phyloP scores from a whole-genome alignment of 169 alveolate genomes.

The Eimeria necatrix region DNA sequence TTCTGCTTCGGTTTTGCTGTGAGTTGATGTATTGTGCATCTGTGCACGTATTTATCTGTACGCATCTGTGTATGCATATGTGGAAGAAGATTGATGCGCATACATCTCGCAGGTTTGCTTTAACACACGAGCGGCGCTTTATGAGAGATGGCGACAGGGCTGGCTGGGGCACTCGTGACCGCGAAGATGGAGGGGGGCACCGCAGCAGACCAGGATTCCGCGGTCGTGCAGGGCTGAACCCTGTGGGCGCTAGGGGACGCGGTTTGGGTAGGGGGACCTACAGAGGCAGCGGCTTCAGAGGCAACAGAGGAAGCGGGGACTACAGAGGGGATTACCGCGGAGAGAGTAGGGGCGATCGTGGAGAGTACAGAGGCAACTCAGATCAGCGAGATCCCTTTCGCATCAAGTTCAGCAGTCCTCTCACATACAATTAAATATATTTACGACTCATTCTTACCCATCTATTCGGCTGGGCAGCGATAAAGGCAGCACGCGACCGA shows the following conservation, averaged over 20 bases:
- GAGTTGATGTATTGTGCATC: not conserved
- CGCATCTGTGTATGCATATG: too few species aligned
- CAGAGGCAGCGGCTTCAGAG: conserved; percentile 23
- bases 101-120: not conserved
- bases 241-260: conserved; percentile 46
- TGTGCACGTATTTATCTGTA: not conserved
- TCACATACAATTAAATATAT: not conserved
- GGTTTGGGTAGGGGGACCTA: not conserved
- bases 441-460: too few species aligned
- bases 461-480: too few species aligned
- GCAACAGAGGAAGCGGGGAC: conserved; percentile 27
- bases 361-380: not conserved
- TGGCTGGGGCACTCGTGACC: conserved; percentile 41
- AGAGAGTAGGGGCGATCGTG: conserved; percentile 25
- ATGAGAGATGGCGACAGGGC: conserved; percentile 16
- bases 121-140: conserved; percentile 52
- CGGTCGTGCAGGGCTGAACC: conserved; percentile 47
- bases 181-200: conserved; percentile 37
- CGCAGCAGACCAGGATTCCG: conserved; percentile 56
- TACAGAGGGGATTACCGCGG: conserved; percentile 49
- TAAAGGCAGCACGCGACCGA: too few species aligned
- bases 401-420: conserved; percentile 39
- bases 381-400: conserved; percentile 52
- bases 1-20: not conserved
- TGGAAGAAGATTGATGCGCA: too few species aligned